phyloP scores from a whole-genome alignment of 148 eudicot genomes.

The Arbutus unedo region DNA sequence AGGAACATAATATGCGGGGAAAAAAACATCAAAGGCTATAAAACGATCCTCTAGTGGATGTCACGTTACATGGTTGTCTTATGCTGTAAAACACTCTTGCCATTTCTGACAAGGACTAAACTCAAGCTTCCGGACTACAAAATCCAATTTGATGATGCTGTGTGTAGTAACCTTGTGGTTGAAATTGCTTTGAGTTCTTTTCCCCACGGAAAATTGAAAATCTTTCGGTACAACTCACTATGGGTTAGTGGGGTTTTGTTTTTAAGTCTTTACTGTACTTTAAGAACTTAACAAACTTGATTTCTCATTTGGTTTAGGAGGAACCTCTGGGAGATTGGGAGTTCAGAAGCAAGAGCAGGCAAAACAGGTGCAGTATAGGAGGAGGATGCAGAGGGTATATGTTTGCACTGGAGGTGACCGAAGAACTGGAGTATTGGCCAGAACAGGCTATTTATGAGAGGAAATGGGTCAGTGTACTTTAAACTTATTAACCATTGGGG shows the following conservation, averaged over 20 bases:
- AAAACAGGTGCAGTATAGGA: conserved; percentile 13
- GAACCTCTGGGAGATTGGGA: conserved; percentile 27
- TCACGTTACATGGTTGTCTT: neutral
- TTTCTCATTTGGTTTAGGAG: conserved; percentile 18
- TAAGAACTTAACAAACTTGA: neutral
- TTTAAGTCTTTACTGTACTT: neutral
- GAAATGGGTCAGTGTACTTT: conserved; percentile 26
- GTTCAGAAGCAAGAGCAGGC: conserved; percentile 29
- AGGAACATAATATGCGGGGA: too few species aligned
- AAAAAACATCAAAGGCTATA: neutral
- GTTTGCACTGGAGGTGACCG: conserved; percentile 27
- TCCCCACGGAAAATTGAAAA: neutral
- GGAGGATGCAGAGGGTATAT: conserved; percentile 29
- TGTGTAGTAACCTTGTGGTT: neutral
- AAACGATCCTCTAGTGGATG: neutral
- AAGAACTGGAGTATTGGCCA: conserved; percentile 23
- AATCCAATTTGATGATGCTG: neutral
- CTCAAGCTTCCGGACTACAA: neutral
- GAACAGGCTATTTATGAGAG: conserved; percentile 16
- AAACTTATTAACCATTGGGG: neutral
- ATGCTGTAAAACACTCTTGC: neutral
- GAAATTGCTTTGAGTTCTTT: neutral
- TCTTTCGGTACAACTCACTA: neutral
- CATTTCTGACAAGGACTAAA: neutral
- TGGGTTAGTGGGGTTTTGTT: neutral